Percentiles rank a stretch among this genome's conserved stretches.
Conservation (phyloP, 1,284 basidiomycete genomes). For the Cutaneotrichosporon sp. region DNA sequence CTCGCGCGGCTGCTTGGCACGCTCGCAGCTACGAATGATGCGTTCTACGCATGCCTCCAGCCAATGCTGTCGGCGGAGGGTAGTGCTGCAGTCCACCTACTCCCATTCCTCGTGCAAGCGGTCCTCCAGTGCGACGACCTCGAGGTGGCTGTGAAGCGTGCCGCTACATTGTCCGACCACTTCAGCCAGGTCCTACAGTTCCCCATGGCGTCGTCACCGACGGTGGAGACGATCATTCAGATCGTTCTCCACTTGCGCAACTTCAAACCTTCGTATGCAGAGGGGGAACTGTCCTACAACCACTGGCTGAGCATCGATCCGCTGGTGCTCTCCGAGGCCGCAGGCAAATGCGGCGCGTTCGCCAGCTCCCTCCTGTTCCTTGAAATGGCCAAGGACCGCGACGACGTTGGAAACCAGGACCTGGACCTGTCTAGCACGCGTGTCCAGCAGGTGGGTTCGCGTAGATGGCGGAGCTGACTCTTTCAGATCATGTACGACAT, state of each 20-base stretch:
- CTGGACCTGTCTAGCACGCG: slow-evolving; percentile 23
- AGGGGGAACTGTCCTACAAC: slow-evolving; percentile 67
- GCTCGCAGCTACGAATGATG: slow-evolving; percentile 59
- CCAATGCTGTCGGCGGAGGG: slow-evolving; percentile 62
- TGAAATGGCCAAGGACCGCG: slow-evolving; percentile 69
- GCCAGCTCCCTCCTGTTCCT: slow-evolving; percentile 88
- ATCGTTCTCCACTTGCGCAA: slow-evolving; percentile 78
- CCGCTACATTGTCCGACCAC: slow-evolving; percentile 61
- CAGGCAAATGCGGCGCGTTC: slow-evolving; percentile 76
- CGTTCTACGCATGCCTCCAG: slow-evolving; percentile 69
- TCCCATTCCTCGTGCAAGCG: slow-evolving; percentile 75
- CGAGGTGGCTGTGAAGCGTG: slow-evolving; percentile 6
- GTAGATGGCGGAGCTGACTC: slow-evolving; percentile 18
- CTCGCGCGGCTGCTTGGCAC: slow-evolving; percentile 66
- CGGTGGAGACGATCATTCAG: slow-evolving; percentile 64
- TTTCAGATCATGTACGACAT: slow-evolving; percentile 75
- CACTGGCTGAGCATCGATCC: slow-evolving; percentile 82
- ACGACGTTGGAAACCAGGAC: slow-evolving; percentile 21
- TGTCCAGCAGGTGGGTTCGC: slow-evolving; percentile 38
- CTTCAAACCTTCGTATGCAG: slow-evolving; percentile 57
- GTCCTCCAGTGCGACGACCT: slow-evolving; percentile 56
- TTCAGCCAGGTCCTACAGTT: slow-evolving; percentile 57
- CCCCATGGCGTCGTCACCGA: slow-evolving; percentile 23
- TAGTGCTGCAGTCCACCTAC: slow-evolving; percentile 63
- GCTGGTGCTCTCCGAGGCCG: slow-evolving; percentile 68